These are phyloP conservation scores for Leccinum subtestaceum DNA, from an alignment of 768 basidiomycete species.

Conservation along the genomic window DNA sequence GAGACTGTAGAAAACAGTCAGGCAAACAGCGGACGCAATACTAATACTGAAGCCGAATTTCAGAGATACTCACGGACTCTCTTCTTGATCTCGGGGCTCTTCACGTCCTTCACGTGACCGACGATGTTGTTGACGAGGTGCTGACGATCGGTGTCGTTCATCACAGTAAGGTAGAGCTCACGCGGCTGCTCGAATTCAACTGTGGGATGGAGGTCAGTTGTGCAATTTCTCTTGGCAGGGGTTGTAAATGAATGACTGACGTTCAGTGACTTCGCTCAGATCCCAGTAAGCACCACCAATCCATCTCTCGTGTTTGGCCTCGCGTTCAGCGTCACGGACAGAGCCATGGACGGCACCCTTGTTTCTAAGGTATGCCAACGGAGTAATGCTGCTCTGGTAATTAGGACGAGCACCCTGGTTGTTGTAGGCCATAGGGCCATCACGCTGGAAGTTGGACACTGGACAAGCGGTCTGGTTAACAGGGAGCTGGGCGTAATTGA, in stretches of 20 bases:
- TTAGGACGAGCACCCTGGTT: slow-evolving; percentile 86
- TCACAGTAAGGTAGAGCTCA: slow-evolving; percentile 64
- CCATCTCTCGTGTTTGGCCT: slow-evolving; percentile 69
- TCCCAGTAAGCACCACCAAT: slow-evolving; percentile 66
- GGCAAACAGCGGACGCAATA: neutral
- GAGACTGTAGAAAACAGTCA: slow-evolving; percentile 45
- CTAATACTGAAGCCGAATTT: neutral
- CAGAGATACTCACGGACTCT: slow-evolving; percentile 56
- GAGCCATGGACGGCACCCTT: slow-evolving; percentile 44
- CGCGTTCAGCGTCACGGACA: slow-evolving; percentile 37
- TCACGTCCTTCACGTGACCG: slow-evolving; percentile 59
- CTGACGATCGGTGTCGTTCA: slow-evolving; percentile 55
- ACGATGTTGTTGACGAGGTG: slow-evolving; percentile 68
- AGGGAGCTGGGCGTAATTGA: slow-evolving; percentile 83
- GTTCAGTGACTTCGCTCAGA: slow-evolving; percentile 73
- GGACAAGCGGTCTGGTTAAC: slow-evolving; percentile 78
- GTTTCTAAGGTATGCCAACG: slow-evolving; percentile 59
- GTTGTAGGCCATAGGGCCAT: slow-evolving; percentile 63
- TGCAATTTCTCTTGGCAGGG: neutral
- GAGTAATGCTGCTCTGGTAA: slow-evolving; percentile 77
- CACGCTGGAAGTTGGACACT: slow-evolving; percentile 90
- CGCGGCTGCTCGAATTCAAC: slow-evolving; percentile 88
- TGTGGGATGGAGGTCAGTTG: slow-evolving; percentile 23
- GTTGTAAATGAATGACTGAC: slow-evolving; percentile 43
- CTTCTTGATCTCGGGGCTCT: slow-evolving; percentile 56